Conservation (phyloP, 805 yeast species). For the Ogataea saltuana region DNA sequence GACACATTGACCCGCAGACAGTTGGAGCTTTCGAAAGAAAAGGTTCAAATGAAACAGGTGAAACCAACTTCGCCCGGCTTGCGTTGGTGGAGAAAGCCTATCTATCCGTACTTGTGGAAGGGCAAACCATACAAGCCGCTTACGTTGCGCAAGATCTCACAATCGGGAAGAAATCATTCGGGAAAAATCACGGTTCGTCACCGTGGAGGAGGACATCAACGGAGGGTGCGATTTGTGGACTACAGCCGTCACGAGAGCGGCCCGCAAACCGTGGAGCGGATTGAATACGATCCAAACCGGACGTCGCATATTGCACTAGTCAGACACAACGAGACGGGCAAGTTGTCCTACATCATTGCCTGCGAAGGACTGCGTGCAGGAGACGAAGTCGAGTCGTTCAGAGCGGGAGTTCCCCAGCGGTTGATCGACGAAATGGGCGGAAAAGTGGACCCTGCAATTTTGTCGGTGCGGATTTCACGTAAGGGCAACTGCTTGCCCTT, state of each 20-base stretch:
- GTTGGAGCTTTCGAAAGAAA: slow-evolving; percentile 67
- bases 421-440: slow-evolving; percentile 86
- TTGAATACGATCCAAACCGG: slow-evolving; percentile 95
- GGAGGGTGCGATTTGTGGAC: slow-evolving; percentile 83
- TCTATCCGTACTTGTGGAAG: slow-evolving; percentile 82
- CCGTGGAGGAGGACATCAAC: slow-evolving; percentile 95
- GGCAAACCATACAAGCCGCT: slow-evolving; percentile 79
- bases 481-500: slow-evolving; percentile 95
- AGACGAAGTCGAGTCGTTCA: slow-evolving; percentile 84
- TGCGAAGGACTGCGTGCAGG: slow-evolving; percentile 93
- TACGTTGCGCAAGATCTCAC: slow-evolving; percentile 68
- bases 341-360: slow-evolving; percentile 80
- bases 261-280: slow-evolving; percentile 75
- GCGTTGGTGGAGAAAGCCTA: slow-evolving; percentile 85
- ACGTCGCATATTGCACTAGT: slow-evolving; percentile 89
- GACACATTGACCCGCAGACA: slow-evolving; percentile 73
- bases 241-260: slow-evolving; percentile 68
- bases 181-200: slow-evolving; percentile 92
- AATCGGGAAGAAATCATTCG: slow-evolving; percentile 85
- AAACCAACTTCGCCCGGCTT: slow-evolving; percentile 86
- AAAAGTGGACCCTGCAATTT: slow-evolving; percentile 84
- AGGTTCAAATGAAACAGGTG: slow-evolving; percentile 68
- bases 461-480: slow-evolving; percentile 82
- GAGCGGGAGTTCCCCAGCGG: slow-evolving; percentile 81
- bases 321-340: slow-evolving; percentile 60